Evolutionary conservation across 2,329 filamentous ascomycete genomes (phyloP).

Genomic region (Chaetomium sp.): DNA sequence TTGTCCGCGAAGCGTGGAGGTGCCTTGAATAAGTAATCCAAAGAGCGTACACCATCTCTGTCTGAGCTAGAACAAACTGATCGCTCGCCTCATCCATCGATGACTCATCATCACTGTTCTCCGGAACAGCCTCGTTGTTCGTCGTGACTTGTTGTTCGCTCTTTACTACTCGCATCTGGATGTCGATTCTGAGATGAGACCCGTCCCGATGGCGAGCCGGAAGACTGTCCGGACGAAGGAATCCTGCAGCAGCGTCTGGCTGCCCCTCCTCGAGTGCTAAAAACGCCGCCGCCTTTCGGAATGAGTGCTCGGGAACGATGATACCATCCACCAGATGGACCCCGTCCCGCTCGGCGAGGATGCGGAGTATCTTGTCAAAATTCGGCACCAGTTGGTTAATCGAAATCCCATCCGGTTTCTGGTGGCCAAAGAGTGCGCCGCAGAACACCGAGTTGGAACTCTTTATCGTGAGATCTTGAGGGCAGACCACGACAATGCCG

Average conservation of each 20-base stretch:
- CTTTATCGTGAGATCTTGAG: conserved; percentile 74
- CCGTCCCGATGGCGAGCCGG: conserved; percentile 88
- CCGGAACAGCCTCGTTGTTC: conserved; percentile 65
- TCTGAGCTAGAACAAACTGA: conserved; percentile 54
- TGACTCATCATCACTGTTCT: conserved; percentile 60
- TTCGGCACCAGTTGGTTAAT: conserved; percentile 82
- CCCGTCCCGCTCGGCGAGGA: conserved; percentile 84
- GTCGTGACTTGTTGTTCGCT: conserved; percentile 71
- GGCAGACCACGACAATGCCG: conserved; percentile 90
- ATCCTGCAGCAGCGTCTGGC: conserved; percentile 74
- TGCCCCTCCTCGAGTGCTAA: conserved; percentile 81
- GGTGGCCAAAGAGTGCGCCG: conserved; percentile 85
- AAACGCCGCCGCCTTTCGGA: conserved; percentile 83
- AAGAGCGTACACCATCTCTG: conserved; percentile 87
- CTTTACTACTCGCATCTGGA: conserved; percentile 95
- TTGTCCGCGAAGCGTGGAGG: conserved; percentile 72
- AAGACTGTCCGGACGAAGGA: conserved; percentile 81
- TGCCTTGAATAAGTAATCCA: conserved; percentile 98
- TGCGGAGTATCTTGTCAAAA: conserved; percentile 80
- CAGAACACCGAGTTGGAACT: conserved; percentile 96
- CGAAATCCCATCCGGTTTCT: conserved; percentile 76
- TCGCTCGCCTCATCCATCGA: conserved; percentile 44
- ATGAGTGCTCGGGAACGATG: conserved; percentile 94
- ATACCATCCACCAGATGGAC: conserved; percentile 87
- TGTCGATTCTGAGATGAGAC: conserved; percentile 87